Percentiles rank a stretch among this genome's conserved stretches.
phyloP scores from a whole-genome alignment of 1,284 basidiomycete genomes.

The Inonotus obliquus region DNA sequence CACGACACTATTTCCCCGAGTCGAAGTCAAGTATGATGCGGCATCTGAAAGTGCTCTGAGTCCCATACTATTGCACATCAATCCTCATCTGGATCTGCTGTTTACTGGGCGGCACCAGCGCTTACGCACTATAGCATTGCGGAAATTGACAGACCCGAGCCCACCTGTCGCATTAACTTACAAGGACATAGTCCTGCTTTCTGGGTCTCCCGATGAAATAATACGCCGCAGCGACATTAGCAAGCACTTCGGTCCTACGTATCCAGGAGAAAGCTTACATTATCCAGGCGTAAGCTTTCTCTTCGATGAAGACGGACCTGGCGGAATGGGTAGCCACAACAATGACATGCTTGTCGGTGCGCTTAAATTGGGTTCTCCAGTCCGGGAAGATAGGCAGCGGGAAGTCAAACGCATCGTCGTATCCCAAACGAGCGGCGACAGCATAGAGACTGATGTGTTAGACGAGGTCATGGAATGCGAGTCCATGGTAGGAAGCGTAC shows the following conservation, averaged over 20 bases:
- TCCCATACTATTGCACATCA: slow-evolving; percentile 72
- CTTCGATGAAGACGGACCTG: slow-evolving; percentile 62
- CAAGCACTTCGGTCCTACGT: slow-evolving; percentile 80
- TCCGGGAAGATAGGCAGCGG: slow-evolving; percentile 56
- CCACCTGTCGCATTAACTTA: slow-evolving; percentile 68
- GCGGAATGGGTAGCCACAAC: slow-evolving; percentile 32
- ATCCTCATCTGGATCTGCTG: slow-evolving; percentile 73
- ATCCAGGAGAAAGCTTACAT: slow-evolving; percentile 68
- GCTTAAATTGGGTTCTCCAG: slow-evolving; percentile 22
- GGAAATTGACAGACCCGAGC: slow-evolving; percentile 55
- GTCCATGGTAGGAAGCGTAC: slow-evolving; percentile 66
- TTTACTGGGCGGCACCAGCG: slow-evolving; percentile 76
- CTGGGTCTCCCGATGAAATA: slow-evolving; percentile 42
- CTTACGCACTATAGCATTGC: slow-evolving; percentile 68
- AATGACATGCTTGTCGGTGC: slow-evolving; percentile 34
- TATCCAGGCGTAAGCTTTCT: slow-evolving; percentile 84
- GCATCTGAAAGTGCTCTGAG: slow-evolving; percentile 61
- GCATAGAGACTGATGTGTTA: slow-evolving; percentile 56
- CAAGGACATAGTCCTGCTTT: slow-evolving; percentile 60
- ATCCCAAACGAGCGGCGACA: slow-evolving; percentile 53
- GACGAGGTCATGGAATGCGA: slow-evolving; percentile 62
- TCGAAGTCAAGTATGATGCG: slow-evolving; percentile 81
- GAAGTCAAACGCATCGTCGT: slow-evolving; percentile 75
- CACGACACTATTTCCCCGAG: slow-evolving; percentile 58
- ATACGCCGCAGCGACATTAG: slow-evolving; percentile 66